Evolutionary conservation across 306 rosid species (phyloP), one percentile per base, ranked within the genome.

Genomic region (Cajanus cajan): DNA sequence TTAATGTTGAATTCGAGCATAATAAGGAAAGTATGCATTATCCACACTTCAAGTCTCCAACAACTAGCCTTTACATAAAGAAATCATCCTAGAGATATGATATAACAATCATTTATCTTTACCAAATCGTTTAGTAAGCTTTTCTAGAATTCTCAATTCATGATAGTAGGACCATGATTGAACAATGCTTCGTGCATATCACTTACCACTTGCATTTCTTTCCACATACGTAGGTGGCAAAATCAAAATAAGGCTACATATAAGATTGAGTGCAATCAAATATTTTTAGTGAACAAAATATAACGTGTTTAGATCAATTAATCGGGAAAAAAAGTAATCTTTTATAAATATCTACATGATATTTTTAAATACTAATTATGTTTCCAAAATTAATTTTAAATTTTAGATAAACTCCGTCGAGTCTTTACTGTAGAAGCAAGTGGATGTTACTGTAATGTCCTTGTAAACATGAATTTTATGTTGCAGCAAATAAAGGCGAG

Each of bases 61-160:
- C n/a, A n/a, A 59, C 66, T 59, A 31, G 41, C 68, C 43, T 61
- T 61, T 61, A 61, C 68, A 61, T 7, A 31, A 61, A 61, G 68
- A 31, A 31, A 33, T 61, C 68, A 2, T 15, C 13, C 24, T 62
- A 63, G 6, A 16, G 45, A 63, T n/a, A 7, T n/a, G 43, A 61
- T 61, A 15, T 31, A 61, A 31, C 68, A 61, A 61, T 61, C 68
- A 61, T 61, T 62, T 31, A 31, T 59, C 66, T 59, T 59, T 28
- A 59, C 2, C 39, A 25, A 28, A 59, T 59, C 9, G 28, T 28
- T 28, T 59, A 14, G 0, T 7, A 13, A 28, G 40, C 40, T 59
- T 62, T 33, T 62, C 0, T 62, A 62, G 14, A 34, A 34, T n/a
- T 63, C 45, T 63, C 45, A 33, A 36, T 34, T 63, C 25, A 63